phyloP scores from a whole-genome alignment of 73 alveolate species.

The Effrenium voratum region DNA sequence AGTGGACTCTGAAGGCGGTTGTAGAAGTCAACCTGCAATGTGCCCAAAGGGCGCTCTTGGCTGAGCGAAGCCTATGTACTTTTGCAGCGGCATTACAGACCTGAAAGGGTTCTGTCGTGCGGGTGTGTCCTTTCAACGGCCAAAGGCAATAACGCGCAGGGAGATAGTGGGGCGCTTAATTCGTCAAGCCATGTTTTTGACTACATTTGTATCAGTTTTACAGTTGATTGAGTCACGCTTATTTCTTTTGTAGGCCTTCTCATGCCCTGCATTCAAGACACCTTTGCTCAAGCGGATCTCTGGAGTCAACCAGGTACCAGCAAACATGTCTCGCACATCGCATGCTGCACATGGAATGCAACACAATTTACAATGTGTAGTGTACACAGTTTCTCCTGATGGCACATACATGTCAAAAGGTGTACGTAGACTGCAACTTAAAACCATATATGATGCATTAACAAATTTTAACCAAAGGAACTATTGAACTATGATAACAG shows the following conservation, averaged over 20 bases:
- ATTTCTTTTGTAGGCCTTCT: constrained; percentile 19
- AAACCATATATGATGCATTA: constrained; percentile 14
- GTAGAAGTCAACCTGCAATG: too few relatives aligned
- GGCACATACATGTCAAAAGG: constrained; percentile 24
- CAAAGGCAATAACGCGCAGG: constrained; percentile 22
- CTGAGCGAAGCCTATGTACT: constrained; percentile 34
- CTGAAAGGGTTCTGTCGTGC: constrained; percentile 18
- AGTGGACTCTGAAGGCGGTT: constrained; percentile 14
- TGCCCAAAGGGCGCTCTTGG: neutral
- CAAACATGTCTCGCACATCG: constrained; percentile 21
- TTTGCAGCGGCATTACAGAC: constrained; percentile 8
- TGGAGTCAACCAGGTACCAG: constrained; percentile 33
- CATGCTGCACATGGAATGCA: constrained; percentile 21
- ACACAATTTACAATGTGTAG: constrained; percentile 3
- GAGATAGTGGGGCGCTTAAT: constrained; percentile 14
- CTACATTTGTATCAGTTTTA: constrained; percentile 19
- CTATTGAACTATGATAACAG: constrained; percentile 14
- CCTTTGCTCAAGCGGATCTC: constrained; percentile 27
- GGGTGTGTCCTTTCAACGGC: constrained; percentile 31
- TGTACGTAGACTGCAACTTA: constrained; percentile 26
- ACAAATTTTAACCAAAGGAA: constrained; percentile 6
- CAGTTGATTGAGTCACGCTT: neutral
- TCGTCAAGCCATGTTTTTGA: constrained; percentile 21
- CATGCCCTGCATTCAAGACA: constrained; percentile 31
- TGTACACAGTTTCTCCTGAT: constrained; percentile 8